Evolutionary conservation across 768 basidiomycete species (phyloP).

Genomic region (Pisolithus marmoratus): DNA sequence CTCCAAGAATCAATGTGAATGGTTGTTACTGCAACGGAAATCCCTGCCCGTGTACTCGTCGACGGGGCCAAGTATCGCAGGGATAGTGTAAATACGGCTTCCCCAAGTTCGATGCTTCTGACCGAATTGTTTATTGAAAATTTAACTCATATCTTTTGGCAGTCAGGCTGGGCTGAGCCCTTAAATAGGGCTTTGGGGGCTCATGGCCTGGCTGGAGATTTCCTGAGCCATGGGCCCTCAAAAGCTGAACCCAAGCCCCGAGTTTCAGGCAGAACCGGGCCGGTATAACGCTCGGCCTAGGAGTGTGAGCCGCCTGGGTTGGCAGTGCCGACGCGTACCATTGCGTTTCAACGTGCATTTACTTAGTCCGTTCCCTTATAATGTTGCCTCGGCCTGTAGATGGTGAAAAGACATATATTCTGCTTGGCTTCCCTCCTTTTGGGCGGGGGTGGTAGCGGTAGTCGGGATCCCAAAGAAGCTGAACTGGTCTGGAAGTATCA

Average conservation of each 20-base stretch:
- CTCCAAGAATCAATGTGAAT: too few relatives aligned
- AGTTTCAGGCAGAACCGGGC: too few relatives aligned
- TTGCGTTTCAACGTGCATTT: not conserved
- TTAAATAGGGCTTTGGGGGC: too few relatives aligned
- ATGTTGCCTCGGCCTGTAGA: not conserved
- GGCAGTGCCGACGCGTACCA: not conserved
- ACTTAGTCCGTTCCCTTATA: conserved; percentile 1
- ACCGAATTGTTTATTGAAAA: conserved; percentile 1
- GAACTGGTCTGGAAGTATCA: not conserved
- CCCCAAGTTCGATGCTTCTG: not conserved
- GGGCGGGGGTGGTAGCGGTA: not conserved
- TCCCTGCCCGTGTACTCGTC: too few relatives aligned
- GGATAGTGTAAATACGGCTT: not conserved
- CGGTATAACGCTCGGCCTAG: too few relatives aligned
- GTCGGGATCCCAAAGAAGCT: too few relatives aligned
- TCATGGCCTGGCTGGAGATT: too few relatives aligned
- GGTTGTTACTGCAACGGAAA: too few relatives aligned
- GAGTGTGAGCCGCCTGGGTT: not conserved
- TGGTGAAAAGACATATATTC: conserved; percentile 1
- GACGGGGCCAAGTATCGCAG: not conserved
- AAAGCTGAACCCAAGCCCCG: too few relatives aligned
- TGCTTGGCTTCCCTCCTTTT: not conserved
- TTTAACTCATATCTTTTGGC: not conserved
- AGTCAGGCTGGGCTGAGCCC: too few relatives aligned
- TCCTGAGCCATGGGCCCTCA: too few relatives aligned